Base-by-base conservation (phyloP, 1,284 basidiomycete species). In the Gomphus sp. region DNA sequence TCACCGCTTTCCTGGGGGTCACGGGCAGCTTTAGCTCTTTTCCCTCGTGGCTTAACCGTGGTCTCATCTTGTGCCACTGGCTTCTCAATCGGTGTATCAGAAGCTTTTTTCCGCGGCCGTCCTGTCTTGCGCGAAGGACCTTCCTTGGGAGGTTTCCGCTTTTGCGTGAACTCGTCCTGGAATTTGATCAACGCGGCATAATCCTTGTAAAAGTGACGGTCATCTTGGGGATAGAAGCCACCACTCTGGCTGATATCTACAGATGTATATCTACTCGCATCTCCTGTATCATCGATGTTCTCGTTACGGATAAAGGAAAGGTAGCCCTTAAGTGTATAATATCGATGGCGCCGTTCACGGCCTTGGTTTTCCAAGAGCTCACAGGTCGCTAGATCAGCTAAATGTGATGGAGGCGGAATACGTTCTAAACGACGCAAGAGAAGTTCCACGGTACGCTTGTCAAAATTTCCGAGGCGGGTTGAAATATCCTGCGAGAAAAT, bases 271-370 rank as follows among this genome's bases (percentile, higher is more conserved):
- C 73, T 72, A 11, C 71, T 70, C 28, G 70, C 69, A 2, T 39
- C 47, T 33, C 56, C 60, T 22, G 70, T 65, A 59, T 80, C 75
- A 64, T 85, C 79, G 43, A 89, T 72, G 8, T 77, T 75, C 70
- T 89, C 86, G 58, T 74, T 74, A 3, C 73, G 72, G 49, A 86
- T 74, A 49, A 89, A 73, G 39, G 72, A 69, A 31, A 71, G 75
- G 68, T 85, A 89, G 44, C 81, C 77, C 2, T 77, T 75, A 56
- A 84, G 68, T 0, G 87, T 90, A 71, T 83, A 91, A 69, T 89
- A 91, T 62, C 89, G 78, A 69, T 89, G 83, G 18, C 88, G 81
- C 37, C 89, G 84, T 72, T 93, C 88, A 49, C 91, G 81, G 4
- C 90, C 90, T 64, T 78, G 76, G 0, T 81, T 89, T 68, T 93